Conservation (phyloP, 352 stramenopile genomes). For the Saprolegnia parasitica region DNA sequence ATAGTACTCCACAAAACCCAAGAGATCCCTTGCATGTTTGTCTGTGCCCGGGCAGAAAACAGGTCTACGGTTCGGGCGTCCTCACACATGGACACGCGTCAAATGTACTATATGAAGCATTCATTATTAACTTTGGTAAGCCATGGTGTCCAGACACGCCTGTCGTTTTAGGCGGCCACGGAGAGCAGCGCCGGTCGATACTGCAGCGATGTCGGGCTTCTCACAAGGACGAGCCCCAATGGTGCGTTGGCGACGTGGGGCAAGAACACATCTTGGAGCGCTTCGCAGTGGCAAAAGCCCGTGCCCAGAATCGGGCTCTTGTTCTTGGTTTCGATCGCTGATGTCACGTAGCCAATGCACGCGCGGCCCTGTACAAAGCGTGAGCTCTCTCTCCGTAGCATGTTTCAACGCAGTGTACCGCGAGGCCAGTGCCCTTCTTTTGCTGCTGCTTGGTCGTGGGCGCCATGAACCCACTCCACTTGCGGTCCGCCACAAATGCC, state of each 20-base stretch:
- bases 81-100: too few relatives aligned
- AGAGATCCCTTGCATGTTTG: too few relatives aligned
- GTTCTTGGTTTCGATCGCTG: background rate
- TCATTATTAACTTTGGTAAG: background rate
- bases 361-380: slow-evolving; percentile 15
- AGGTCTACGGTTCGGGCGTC: too few relatives aligned
- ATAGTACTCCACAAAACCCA: too few relatives aligned
- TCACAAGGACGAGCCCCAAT: slow-evolving; percentile 1
- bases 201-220: slow-evolving; percentile 12
- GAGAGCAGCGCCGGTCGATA: slow-evolving; percentile 15
- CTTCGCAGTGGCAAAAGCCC: slow-evolving; percentile 16
- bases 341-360: slow-evolving; percentile 16
- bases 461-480: slow-evolving; percentile 6
- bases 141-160: background rate
- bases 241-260: background rate
- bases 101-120: background rate
- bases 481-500: background rate
- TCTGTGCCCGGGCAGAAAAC: too few relatives aligned
- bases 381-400: too few relatives aligned
- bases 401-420: background rate
- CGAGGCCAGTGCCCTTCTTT: background rate
- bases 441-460: slow-evolving; percentile 20
- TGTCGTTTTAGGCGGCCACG: background rate
- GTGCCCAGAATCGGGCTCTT: background rate
- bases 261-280: slow-evolving; percentile 14